Percentiles rank a stretch among this genome's conserved stretches.
These are phyloP conservation scores for Zygosaccharomyces siamensis DNA, from an alignment of 805 yeast genomes.

Conservation along the genomic window DNA sequence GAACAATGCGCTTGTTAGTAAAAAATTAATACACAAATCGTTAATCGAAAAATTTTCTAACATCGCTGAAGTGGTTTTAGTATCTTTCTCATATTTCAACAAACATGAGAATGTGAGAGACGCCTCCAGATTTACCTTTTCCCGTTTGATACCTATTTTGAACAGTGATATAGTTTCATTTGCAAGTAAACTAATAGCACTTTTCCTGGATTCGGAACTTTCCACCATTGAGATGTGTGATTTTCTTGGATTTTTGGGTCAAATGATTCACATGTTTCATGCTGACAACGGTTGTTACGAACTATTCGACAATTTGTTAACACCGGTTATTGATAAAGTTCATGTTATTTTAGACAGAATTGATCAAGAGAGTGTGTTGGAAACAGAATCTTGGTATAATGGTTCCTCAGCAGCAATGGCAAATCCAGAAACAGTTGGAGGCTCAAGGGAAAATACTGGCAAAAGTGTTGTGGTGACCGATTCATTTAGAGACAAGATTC, in stretches of 20 bases:
- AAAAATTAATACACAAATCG: constrained; percentile 28
- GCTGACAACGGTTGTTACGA: constrained; percentile 64
- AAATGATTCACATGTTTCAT: constrained; percentile 73
- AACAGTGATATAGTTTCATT: constrained; percentile 47
- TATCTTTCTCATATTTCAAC: constrained; percentile 72
- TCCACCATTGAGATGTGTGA: constrained; percentile 66
- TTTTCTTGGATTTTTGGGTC: constrained; percentile 81
- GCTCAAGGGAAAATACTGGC: constrained; percentile 7
- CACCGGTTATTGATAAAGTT: constrained; percentile 69
- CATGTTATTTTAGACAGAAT: constrained; percentile 45
- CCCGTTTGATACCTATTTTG: constrained; percentile 77
- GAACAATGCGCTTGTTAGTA: constrained; percentile 35
- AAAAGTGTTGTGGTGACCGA: constrained; percentile 48
- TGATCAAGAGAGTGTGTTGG: constrained; percentile 37
- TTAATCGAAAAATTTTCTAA: constrained; percentile 50
- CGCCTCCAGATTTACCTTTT: constrained; percentile 79
- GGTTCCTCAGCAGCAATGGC: neutral
- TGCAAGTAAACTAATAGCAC: constrained; percentile 65
- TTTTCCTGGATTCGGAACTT: constrained; percentile 53
- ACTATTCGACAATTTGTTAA: constrained; percentile 63
- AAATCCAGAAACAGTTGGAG: constrained; percentile 2
- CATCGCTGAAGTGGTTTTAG: constrained; percentile 76
- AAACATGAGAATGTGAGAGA: constrained; percentile 70
- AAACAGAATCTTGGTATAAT: constrained; percentile 10
- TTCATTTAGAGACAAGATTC: constrained; percentile 56